Conservation (phyloP, 2,329 filamentous ascomycete genomes). For the Tolypocladium ophioglossoides region DNA sequence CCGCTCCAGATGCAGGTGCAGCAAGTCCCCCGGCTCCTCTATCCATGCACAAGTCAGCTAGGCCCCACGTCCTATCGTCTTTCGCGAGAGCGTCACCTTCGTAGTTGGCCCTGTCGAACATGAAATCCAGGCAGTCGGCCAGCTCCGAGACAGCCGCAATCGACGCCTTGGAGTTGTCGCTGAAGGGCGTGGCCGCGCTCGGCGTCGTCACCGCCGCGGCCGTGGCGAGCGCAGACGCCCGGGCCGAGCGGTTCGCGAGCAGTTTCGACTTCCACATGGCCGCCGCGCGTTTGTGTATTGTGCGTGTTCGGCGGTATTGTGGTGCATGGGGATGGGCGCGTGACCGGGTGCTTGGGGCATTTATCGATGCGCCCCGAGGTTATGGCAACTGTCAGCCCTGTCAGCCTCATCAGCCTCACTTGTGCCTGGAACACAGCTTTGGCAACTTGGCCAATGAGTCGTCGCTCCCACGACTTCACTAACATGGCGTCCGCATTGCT, state of each 20-base stretch:
- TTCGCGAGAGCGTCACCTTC: constrained; percentile 5
- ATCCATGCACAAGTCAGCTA: background rate
- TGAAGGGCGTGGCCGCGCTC: constrained; percentile 2
- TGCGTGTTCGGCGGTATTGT: background rate
- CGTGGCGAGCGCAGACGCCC: background rate
- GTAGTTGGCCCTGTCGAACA: constrained; percentile 10
- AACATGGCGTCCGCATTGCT: no score
- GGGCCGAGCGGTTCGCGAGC: background rate
- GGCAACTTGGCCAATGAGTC: background rate
- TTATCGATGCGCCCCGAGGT: background rate
- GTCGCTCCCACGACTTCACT: no score
- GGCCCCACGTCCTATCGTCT: background rate
- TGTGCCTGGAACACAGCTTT: no score
- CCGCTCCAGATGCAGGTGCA: constrained; percentile 10
- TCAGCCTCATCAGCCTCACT: no score
- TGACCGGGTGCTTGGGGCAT: background rate
- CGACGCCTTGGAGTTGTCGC: constrained; percentile 11
- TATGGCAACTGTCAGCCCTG: background rate
- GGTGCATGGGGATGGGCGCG: background rate
- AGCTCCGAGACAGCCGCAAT: constrained; percentile 11
- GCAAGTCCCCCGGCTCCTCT: constrained; percentile 12
- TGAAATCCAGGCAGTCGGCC: constrained; percentile 10
- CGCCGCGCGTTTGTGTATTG: background rate
- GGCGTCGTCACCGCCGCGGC: background rate
- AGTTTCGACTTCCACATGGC: background rate